Evolutionary conservation across 1,284 basidiomycete genomes (phyloP), one percentile per base, ranked within the genome.

Genomic region (Singerocomus inundabilis): DNA sequence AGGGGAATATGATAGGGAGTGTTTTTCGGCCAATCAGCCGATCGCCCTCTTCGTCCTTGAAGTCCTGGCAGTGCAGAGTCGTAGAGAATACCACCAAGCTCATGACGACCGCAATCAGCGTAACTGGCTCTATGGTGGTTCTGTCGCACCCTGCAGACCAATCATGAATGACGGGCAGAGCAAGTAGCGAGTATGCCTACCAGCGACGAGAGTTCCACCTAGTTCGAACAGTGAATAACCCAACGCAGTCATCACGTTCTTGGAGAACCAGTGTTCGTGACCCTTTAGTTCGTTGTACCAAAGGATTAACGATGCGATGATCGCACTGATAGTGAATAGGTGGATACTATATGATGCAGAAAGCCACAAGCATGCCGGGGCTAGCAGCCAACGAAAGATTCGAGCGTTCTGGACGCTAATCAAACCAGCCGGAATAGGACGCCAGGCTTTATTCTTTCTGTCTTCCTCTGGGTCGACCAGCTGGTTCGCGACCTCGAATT

Each of bases 401-500:
- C 55, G 55, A 9, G 75, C 73, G 13, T 66, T 51, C 4, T 34
- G 53, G 24, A 69, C 11, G 25, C 69, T 65, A 28, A 77, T 69
- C 13, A 71, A 67, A 15, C 68, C 66, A 6, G 73, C 55, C 0
- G 76, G 74, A 33, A 77, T 62, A 5, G 75, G 75, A 21, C 76
- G 63, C 52, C 64, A 68, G 7, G 68, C 57, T 48, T 77, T 73
- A 55, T 77, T 77, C 46, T 52, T 57, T 11, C 40, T 43, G 53
- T 78, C 76, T 52, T 78, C 77, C 29, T 67, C 65, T 8, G 66
- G 63, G 43, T 63, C 58, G 24, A 71, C 56, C 26, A 65, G 58
- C 54, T 78, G 77, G 49, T 78, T 78, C 4, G 76, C 68, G n/a
- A 72, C 66, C 39, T 71, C 65, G 58, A 76, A 73, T 29, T 78